These are phyloP conservation scores for Margaritispora aquatica DNA, from an alignment of 495 filamentous ascomycete genomes.

Conservation along the genomic window DNA sequence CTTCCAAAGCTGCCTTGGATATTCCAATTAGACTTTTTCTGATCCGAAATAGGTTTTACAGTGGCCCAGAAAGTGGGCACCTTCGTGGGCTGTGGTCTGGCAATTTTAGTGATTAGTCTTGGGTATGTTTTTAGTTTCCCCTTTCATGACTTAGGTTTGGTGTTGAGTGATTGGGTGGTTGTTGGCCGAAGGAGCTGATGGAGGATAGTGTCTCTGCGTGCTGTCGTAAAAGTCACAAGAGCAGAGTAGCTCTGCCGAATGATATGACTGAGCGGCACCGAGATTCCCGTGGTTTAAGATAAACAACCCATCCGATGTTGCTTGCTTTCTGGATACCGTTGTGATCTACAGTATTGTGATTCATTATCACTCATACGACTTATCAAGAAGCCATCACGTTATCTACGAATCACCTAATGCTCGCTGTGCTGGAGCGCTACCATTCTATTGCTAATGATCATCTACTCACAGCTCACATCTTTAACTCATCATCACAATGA, in stretches of 20 bases:
- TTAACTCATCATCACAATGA: too few species aligned
- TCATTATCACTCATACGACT: too few species aligned
- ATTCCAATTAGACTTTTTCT: neutral
- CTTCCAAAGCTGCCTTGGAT: neutral
- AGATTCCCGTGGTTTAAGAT: too few species aligned
- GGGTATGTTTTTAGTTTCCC: neutral
- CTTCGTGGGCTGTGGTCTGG: neutral
- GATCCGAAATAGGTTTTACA: slow-evolving; percentile 2
- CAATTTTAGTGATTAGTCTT: neutral
- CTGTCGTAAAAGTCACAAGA: neutral
- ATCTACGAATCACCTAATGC: too few species aligned
- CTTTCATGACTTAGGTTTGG: too few species aligned
- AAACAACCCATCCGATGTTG: too few species aligned
- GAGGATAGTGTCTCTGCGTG: neutral
- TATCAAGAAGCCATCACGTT: too few species aligned
- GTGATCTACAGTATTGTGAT: too few species aligned
- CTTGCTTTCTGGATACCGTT: too few species aligned
- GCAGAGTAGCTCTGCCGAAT: neutral
- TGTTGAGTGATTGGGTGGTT: neutral
- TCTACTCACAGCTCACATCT: too few species aligned
- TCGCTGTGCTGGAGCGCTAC: too few species aligned
- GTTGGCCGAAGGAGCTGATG: neutral
- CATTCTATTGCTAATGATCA: too few species aligned
- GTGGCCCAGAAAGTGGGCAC: neutral
- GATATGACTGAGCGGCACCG: neutral